Percentiles rank a stretch among this genome's conserved stretches.
Evolutionary conservation across 345 rosid species (phyloP).

Genomic region (Bretschneidera sinensis): DNA sequence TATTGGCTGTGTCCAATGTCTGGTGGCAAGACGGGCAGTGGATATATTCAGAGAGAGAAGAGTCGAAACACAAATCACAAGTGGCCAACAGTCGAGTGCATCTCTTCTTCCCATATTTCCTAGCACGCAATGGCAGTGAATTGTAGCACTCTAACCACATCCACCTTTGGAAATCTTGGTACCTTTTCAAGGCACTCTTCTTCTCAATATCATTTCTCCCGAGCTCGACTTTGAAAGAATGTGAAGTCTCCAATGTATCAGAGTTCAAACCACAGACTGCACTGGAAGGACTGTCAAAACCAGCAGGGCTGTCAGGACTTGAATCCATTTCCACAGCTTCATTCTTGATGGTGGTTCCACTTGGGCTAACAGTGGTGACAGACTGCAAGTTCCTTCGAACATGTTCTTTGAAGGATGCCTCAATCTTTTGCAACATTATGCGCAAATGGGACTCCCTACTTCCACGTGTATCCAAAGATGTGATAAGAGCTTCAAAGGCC

Average conservation of each 20-base stretch:
- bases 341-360: slow-evolving; percentile 30
- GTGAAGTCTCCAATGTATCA: slow-evolving; percentile 42
- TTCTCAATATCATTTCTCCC: slow-evolving; percentile 69
- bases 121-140: slow-evolving; percentile 40
- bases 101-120: slow-evolving; percentile 59
- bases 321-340: slow-evolving; percentile 40
- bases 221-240: slow-evolving; percentile 67
- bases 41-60: slow-evolving; percentile 42
- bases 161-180: slow-evolving; percentile 79
- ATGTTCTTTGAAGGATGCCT: slow-evolving; percentile 69
- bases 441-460: slow-evolving; percentile 92
- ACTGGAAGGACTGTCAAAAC: slow-evolving; percentile 57
- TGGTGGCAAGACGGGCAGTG: slow-evolving; percentile 72
- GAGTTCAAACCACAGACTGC: slow-evolving; percentile 47
- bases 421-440: slow-evolving; percentile 81
- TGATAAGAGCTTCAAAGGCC: slow-evolving; percentile 85
- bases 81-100: slow-evolving; percentile 47
- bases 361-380: slow-evolving; percentile 22
- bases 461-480: slow-evolving; percentile 86
- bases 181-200: slow-evolving; percentile 58
- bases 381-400: slow-evolving; percentile 32
- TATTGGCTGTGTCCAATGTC: slow-evolving; percentile 37
- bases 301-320: slow-evolving; percentile 32
- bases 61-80: slow-evolving; percentile 58
- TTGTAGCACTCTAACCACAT: slow-evolving; percentile 65